phyloP scores from a whole-genome alignment of 1,139 yeast genomes.

The Diutina ranongensis region DNA sequence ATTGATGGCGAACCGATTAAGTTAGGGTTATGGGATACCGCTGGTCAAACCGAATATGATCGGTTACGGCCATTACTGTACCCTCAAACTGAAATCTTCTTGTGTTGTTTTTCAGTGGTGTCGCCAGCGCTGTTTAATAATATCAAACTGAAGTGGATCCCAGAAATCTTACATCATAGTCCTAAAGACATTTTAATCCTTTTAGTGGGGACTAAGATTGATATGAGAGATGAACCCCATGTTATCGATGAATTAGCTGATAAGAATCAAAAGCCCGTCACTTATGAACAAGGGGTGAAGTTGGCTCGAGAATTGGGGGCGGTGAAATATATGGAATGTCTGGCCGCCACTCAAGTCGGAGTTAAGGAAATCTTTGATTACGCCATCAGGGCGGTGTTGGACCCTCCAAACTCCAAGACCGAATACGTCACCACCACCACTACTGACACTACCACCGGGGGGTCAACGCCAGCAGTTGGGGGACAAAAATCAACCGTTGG shows the following conservation, averaged over 20 bases:
- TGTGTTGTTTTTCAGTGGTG: conserved; percentile 79
- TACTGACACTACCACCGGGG: neutral
- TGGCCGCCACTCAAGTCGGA: conserved; percentile 88
- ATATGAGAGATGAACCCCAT: conserved; percentile 73
- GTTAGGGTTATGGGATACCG: conserved; percentile 94
- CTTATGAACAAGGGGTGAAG: conserved; percentile 50
- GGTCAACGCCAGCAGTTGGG: neutral
- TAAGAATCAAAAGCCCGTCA: conserved; percentile 50
- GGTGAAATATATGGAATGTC: conserved; percentile 72
- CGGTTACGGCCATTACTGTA: conserved; percentile 82
- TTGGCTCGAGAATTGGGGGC: conserved; percentile 68
- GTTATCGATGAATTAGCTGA: conserved; percentile 61
- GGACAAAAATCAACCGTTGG: neutral
- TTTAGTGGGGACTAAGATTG: conserved; percentile 79
- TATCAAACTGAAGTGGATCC: conserved; percentile 69
- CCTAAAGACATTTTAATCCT: conserved; percentile 65
- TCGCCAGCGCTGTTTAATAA: conserved; percentile 76
- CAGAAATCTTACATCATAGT: conserved; percentile 80
- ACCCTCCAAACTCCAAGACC: conserved; percentile 31
- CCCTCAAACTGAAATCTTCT: conserved; percentile 85
- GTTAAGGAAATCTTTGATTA: conserved; percentile 73
- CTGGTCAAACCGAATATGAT: conserved; percentile 92
- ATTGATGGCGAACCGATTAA: conserved; percentile 74
- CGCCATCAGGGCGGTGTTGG: conserved; percentile 63
- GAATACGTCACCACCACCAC: conserved; percentile 7